Conservation (phyloP, 2,329 filamentous ascomycete species). For the Verticillium tricorpus region DNA sequence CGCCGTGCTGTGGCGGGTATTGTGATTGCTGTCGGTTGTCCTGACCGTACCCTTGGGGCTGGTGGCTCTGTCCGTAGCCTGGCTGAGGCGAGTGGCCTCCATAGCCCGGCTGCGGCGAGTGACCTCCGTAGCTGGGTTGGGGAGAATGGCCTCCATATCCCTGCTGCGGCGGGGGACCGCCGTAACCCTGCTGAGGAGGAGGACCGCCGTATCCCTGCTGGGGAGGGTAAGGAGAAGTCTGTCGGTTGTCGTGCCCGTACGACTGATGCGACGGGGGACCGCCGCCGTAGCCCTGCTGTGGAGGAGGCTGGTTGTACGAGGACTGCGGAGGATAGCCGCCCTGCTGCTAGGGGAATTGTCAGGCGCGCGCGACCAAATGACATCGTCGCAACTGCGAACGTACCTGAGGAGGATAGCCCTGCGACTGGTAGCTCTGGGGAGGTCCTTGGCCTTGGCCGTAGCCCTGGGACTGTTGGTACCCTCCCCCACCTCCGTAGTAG, state of each 20-base stretch:
- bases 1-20: slow-evolving; percentile 14
- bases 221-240: slow-evolving; percentile 1
- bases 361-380: background rate
- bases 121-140: background rate
- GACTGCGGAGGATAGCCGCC: slow-evolving; percentile 9
- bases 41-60: slow-evolving; percentile 14
- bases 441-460: slow-evolving; percentile 15
- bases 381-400: background rate
- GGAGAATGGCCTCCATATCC: slow-evolving; percentile 12
- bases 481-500: slow-evolving; percentile 29
- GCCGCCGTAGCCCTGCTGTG: slow-evolving; percentile 8
- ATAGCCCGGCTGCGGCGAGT: slow-evolving; percentile 14
- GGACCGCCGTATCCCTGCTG: background rate
- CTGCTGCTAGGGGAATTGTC: slow-evolving; percentile 5
- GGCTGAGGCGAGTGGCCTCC: slow-evolving; percentile 9
- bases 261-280: slow-evolving; percentile 14
- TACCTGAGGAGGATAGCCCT: slow-evolving; percentile 20
- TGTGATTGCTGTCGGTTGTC: slow-evolving; percentile 3
- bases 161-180: slow-evolving; percentile 13
- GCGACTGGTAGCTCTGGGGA: slow-evolving; percentile 15
- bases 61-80: slow-evolving; percentile 4
- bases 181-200: slow-evolving; percentile 9
- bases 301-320: background rate
- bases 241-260: slow-evolving; percentile 12
- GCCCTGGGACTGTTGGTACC: slow-evolving; percentile 13